Evolutionary conservation across 345 rosid species (phyloP).

Genomic region (Moringa oleifera): DNA sequence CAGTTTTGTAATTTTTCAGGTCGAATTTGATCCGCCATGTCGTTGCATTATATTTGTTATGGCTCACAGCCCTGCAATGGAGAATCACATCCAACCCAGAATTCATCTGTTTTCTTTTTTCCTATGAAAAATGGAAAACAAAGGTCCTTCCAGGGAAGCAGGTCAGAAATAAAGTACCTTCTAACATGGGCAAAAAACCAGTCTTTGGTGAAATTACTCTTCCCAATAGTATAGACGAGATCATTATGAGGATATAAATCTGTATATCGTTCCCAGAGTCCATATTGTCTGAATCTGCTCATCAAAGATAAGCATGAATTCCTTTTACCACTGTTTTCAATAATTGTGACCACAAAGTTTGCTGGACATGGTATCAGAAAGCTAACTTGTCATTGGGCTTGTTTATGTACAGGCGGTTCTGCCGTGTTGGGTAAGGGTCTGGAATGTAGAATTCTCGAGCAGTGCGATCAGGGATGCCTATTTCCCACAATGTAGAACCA

Average conservation of each 20-base stretch:
- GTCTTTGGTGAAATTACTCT: slow-evolving; percentile 36
- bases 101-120: no score
- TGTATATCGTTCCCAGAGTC: slow-evolving; percentile 64
- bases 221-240: slow-evolving; percentile 42
- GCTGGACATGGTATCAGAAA: not conserved
- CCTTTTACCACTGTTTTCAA: not conserved
- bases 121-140: no score
- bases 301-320: not conserved
- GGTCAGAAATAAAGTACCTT: slow-evolving; percentile 30
- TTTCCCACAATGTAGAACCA: slow-evolving; percentile 86
- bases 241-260: slow-evolving; percentile 48
- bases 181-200: slow-evolving; percentile 87
- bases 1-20: slow-evolving; percentile 21
- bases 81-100: no score
- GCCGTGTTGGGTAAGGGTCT: slow-evolving; percentile 44
- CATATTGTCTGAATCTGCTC: slow-evolving; percentile 71
- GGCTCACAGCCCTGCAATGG: slow-evolving; percentile 36
- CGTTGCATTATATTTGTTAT: slow-evolving; percentile 28
- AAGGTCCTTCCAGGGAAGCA: not conserved
- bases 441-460: slow-evolving; percentile 77
- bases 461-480: slow-evolving; percentile 68
- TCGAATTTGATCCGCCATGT: slow-evolving; percentile 67
- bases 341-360: not conserved
- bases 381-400: slow-evolving; percentile 31
- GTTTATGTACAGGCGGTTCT: slow-evolving; percentile 33